Evolutionary conservation across 2,329 filamentous ascomycete species (phyloP), one percentile per base, ranked within the genome.

Genomic region (Calonectria multiphialidica): DNA sequence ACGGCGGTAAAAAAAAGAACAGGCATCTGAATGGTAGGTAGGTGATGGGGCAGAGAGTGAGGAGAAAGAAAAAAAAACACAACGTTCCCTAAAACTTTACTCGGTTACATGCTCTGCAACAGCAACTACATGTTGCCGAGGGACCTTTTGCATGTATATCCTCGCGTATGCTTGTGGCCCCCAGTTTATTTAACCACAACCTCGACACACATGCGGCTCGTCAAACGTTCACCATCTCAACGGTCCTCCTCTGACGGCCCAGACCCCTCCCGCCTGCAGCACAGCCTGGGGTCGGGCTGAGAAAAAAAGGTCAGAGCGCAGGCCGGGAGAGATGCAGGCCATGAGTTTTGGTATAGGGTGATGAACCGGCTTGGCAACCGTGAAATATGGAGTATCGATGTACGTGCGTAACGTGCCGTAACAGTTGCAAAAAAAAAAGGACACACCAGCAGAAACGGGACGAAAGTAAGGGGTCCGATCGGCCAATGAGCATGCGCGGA

Each of bases 351-450:
- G 30, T 57, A 57, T 57, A 44, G 53, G 53, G 30, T 57, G 16
- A 57, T 57, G 53, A 57, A 37, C 53, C 53, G 53, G 33, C 53
- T 57, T 57, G 53, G 53, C 53, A 57, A 35, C 33, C 35, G 30
- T 15, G 33, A 23, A 57, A 37, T 57, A 57, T 57, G 53, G 53
- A 37, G 53, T 37, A 37, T 37, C 33, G 23, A 57, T 25, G 53
- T 37, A 37, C 53, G 53, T 57, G 53, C 53, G 33, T 37, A 57
- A 57, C 53, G 53, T 57, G 53, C 33, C 53, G 33, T 57, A 57
- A 57, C 53, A 21, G 53, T 57, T 37, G 53, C 53, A 57, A 30
- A 5, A 50, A 23, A 50, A 23, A n/a, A n/a, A n/a, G n/a, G n/a
- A n/a, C n/a, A n/a, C n/a, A 28, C 47, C 25, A 50, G 18, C 47